Base-by-base conservation (phyloP, 257 asterid genomes). In the Marsdenia floribunda region DNA sequence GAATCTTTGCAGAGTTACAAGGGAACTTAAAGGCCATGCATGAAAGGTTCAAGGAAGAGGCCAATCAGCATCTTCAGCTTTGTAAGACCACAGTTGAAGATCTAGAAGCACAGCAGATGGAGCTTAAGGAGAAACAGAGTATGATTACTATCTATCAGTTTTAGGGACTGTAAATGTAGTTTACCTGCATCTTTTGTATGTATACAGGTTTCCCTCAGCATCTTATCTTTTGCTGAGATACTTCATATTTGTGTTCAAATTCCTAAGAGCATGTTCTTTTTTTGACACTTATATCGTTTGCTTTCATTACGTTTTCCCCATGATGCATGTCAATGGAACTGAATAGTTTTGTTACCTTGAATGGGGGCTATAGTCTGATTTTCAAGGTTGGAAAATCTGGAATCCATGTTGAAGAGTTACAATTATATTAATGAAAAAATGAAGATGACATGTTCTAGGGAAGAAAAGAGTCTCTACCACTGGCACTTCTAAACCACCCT, bases 61-160 rank as follows among this genome's bases (percentile, higher is more conserved):
- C 92, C 65, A 83, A 83, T 78, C 90, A 63, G 85, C 95, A 93
- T 79, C 87, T 89, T 75, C 87, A 85, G 78, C 87, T 80, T 66
- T 88, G 85, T 72, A 87, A 79, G 46, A 78, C 84, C 85, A 71
- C 89, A 75, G 74, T 87, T 77, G 95, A 88, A 83, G 90, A 85
- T 80, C 84, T 92, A 71, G 98, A 90, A 82, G 97, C 87, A 78
- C 84, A 90, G 61, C 86, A 88, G 76, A 75, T 65, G 10, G 96
- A 93, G 82, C 87, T 89, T 68, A 89, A 83, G 76, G 91, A 93
- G 84, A 88, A 86, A 81, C 91, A 89, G 82, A 85, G 98, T 93
- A 89, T 33, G 88, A 40, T 21, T 68, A 71, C 57, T 50, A 59
- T 75, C 50, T 79, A 22, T 29, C 18, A 22, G 22, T 33, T 52